Base-by-base conservation (phyloP, 306 rosid genomes). In the Corylus americana region DNA sequence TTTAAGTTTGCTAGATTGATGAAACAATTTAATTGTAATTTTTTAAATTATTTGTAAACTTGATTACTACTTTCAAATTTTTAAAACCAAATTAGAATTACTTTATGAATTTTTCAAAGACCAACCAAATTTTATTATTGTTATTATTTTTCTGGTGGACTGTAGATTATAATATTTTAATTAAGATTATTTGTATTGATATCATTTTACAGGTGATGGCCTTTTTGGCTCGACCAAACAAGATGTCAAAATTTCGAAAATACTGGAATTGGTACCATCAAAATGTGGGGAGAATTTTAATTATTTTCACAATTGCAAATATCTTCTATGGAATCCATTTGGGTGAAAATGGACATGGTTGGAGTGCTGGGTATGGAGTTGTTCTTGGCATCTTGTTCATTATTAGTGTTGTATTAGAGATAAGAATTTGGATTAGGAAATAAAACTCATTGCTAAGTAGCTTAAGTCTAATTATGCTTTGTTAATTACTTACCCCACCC, bases 231-330 rank as follows among this genome's bases (percentile, higher is more conserved):
- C 59, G 97, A 71, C 96, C 97, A 3, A 53, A 82, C 13, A 90
- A 82, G 86, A 85, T 55, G 50, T 73, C 96, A 13, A 90, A 90
- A 77, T 31, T 13, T n/a, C 83, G 96, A 78, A 90, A 87, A 49
- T 88, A 85, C 85, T 92, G 97, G 97, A 92, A 90, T 69, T 82
- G 87, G 83, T 90, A 89, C 74, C 97, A 92, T 75, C 91, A 88
- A 25, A 84, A 69, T 48, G 74, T 47, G 31, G 97, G 97, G 5
- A 92, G 93, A 78, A 79, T 84, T 70, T 75, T 90, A 64, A 74
- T 92, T 35, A 84, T 89, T 59, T 37, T 90, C 47, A 88, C 91
- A 27, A 49, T 85, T n/a, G 91, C 91, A 61, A 92, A 92, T 80
- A 88, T 90, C 42, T 92, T 90, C 92, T 90, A 90, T 29, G 97